These are phyloP conservation scores for Sungouiozyma intestinalis DNA, from an alignment of 805 yeast species.

Conservation along the genomic window DNA sequence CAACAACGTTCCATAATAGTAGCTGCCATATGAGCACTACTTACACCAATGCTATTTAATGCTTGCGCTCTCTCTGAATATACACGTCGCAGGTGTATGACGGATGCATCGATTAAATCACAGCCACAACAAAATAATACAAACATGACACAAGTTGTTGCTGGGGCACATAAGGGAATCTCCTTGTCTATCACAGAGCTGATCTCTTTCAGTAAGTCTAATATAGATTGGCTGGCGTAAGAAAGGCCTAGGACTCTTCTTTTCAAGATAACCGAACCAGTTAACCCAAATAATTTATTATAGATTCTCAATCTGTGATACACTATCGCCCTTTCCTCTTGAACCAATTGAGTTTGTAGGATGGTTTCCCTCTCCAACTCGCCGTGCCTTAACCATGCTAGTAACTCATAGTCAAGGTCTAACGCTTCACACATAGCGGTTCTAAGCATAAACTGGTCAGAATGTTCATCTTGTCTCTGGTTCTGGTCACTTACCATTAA, in stretches of 20 bases:
- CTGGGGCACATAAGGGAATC: slow-evolving; percentile 7
- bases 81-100: slow-evolving; percentile 6
- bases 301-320: slow-evolving; percentile 34
- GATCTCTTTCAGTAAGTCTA: slow-evolving; percentile 22
- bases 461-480: neutral
- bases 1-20: slow-evolving; percentile 17
- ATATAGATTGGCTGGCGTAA: slow-evolving; percentile 37
- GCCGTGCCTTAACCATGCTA: slow-evolving; percentile 15
- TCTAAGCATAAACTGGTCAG: slow-evolving; percentile 1
- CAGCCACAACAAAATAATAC: slow-evolving; percentile 19
- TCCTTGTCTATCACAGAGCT: slow-evolving; percentile 7
- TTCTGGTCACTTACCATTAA: slow-evolving; percentile 29
- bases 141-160: slow-evolving; percentile 10
- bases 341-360: slow-evolving; percentile 6
- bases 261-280: slow-evolving; percentile 48
- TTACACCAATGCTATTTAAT: slow-evolving; percentile 10
- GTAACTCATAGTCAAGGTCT: slow-evolving; percentile 29
- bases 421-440: slow-evolving; percentile 21
- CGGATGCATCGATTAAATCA: slow-evolving; percentile 10
- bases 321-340: slow-evolving; percentile 8
- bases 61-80: slow-evolving; percentile 8
- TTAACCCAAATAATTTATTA: slow-evolving; percentile 40
- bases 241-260: slow-evolving; percentile 47
- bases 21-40: slow-evolving; percentile 15
- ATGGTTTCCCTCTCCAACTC: slow-evolving; percentile 20